These are phyloP conservation scores for Pseudozyma tsukubaensis DNA, from an alignment of 1,284 basidiomycete genomes.

Conservation along the genomic window DNA sequence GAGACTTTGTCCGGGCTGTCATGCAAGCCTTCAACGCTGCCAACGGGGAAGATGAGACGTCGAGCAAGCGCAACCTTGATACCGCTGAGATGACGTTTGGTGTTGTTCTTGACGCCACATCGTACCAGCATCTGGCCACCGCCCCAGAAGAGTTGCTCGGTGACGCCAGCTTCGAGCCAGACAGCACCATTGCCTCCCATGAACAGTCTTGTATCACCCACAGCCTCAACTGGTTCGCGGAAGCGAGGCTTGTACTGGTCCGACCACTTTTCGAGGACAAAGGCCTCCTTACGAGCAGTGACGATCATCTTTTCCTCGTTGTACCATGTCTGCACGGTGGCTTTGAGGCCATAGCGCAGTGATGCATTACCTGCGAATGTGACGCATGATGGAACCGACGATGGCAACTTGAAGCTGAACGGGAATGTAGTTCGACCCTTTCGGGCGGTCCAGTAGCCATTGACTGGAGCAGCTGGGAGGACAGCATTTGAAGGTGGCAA, in stretches of 20 bases:
- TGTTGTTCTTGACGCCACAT: conserved; percentile 62
- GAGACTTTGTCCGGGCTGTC: conserved; percentile 41
- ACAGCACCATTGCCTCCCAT: conserved; percentile 64
- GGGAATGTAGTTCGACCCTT: conserved; percentile 64
- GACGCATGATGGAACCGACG: conserved; percentile 56
- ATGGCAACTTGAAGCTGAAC: conserved; percentile 58
- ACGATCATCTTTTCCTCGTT: conserved; percentile 58
- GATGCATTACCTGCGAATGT: conserved; percentile 59
- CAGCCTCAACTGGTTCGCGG: conserved; percentile 52
- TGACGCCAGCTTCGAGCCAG: conserved; percentile 61
- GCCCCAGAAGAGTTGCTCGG: conserved; percentile 55
- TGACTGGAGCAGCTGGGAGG: conserved; percentile 54
- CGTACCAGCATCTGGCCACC: conserved; percentile 56
- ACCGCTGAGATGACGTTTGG: conserved; percentile 57
- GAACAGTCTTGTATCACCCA: conserved; percentile 62
- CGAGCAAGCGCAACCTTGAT: conserved; percentile 58
- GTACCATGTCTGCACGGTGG: conserved; percentile 60
- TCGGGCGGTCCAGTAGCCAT: conserved; percentile 62
- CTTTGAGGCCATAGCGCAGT: conserved; percentile 61
- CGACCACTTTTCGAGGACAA: conserved; percentile 61
- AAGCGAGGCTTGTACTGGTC: conserved; percentile 48
- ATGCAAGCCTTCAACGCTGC: conserved; percentile 43
- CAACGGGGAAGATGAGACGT: conserved; percentile 59
- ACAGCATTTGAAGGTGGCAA: conserved; percentile 64
- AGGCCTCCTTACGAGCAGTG: conserved; percentile 53